Conservation (phyloP, 768 basidiomycete species). For the Krasilnikovozyma curviuscula region DNA sequence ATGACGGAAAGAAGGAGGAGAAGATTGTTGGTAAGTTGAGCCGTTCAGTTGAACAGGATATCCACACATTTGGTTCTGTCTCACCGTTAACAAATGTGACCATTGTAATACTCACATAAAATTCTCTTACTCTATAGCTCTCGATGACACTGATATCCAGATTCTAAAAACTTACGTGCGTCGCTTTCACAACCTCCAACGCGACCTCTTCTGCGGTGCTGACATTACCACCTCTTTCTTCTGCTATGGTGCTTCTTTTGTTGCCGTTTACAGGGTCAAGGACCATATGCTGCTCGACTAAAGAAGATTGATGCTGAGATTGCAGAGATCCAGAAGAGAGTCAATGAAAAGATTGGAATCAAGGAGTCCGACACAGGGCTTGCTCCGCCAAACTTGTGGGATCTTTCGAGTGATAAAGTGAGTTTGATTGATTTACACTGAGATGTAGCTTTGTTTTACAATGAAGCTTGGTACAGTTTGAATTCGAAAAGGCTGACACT, state of each 20-base stretch:
- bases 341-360: slow-evolving; percentile 94
- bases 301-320: slow-evolving; percentile 83
- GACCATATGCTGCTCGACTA: slow-evolving; percentile 73
- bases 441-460: neutral
- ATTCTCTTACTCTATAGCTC: slow-evolving; percentile 33
- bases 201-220: neutral
- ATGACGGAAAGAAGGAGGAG: slow-evolving; percentile 71
- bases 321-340: slow-evolving; percentile 86
- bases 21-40: slow-evolving; percentile 57
- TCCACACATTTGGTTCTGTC: neutral
- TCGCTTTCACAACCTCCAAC: slow-evolving; percentile 17
- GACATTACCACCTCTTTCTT: neutral
- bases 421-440: neutral
- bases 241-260: neutral
- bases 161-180: slow-evolving; percentile 91
- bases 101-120: slow-evolving; percentile 10
- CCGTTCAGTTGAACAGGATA: too few relatives aligned
- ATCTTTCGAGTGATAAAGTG: slow-evolving; percentile 65
- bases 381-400: slow-evolving; percentile 93
- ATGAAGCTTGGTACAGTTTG: neutral
- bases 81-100: slow-evolving; percentile 6
- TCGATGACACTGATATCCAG: slow-evolving; percentile 96
- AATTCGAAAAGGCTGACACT: too few relatives aligned
- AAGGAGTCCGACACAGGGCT: slow-evolving; percentile 98
- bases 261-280: slow-evolving; percentile 59